Conservation (phyloP, 441 rosid species). For the Rhodomyrtus psidioides region DNA sequence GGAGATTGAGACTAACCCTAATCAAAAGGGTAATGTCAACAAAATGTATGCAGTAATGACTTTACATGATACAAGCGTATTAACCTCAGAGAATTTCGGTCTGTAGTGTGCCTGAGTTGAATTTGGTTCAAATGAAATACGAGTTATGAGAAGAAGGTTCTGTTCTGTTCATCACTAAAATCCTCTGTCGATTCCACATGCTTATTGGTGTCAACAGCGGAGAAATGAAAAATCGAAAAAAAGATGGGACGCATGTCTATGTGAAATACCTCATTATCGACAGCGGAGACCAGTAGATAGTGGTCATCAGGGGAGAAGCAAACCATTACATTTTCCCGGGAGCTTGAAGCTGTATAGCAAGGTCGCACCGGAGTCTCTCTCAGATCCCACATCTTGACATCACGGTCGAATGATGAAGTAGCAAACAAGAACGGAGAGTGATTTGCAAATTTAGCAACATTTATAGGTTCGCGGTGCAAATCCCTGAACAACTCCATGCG, state of each 20-base stretch:
- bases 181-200: background rate
- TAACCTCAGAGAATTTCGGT: background rate
- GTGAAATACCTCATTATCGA: constrained; percentile 36
- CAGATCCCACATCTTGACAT: constrained; percentile 49
- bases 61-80: background rate
- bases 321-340: constrained; percentile 43
- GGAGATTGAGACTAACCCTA: background rate
- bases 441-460: constrained; percentile 36
- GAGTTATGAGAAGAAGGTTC: background rate
- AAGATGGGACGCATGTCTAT: background rate
- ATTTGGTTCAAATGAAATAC: background rate
- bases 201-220: background rate
- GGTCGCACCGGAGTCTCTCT: constrained; percentile 27
- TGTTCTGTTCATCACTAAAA: background rate
- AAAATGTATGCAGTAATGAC: background rate
- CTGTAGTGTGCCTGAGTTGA: background rate
- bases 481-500: constrained; percentile 25
- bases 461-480: constrained; percentile 38
- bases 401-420: constrained; percentile 35
- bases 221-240: background rate
- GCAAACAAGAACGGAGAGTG: constrained; percentile 38
- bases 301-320: constrained; percentile 45
- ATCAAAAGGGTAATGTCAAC: background rate
- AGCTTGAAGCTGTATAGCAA: constrained; percentile 36
- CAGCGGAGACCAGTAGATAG: constrained; percentile 36